A percentile compares a stretch with the other conserved stretches of the same genome.
Evolutionary conservation across 164 flowering plant species (phyloP).

Genomic region (Nymphaea thermarum): DNA sequence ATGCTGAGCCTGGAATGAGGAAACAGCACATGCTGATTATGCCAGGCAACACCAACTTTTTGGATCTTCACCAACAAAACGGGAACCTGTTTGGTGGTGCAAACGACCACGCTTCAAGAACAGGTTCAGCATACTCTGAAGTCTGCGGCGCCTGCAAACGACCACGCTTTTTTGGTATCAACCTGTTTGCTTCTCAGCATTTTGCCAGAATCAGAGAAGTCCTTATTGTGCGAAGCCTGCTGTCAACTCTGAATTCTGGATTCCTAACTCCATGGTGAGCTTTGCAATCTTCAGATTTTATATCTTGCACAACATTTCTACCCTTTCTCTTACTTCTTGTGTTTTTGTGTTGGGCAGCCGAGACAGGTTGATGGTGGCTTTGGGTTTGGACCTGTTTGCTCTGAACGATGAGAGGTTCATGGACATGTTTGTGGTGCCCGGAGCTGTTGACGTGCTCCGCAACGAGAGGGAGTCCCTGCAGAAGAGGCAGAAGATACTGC

Average conservation of each 20-base stretch:
- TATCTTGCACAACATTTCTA: not conserved
- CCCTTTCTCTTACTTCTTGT: not conserved
- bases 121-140: slow-evolving; percentile 71
- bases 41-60: slow-evolving; percentile 11
- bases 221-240: slow-evolving; percentile 76
- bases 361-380: slow-evolving; percentile 66
- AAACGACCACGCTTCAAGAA: slow-evolving; percentile 35
- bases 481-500: slow-evolving; percentile 83
- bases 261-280: slow-evolving; percentile 90
- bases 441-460: slow-evolving; percentile 65
- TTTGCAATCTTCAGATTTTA: not conserved
- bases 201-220: slow-evolving; percentile 93
- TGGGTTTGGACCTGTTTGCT: slow-evolving; percentile 85
- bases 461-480: slow-evolving; percentile 65
- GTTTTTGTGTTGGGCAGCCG: slow-evolving; percentile 31
- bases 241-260: slow-evolving; percentile 82
- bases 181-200: slow-evolving; percentile 90
- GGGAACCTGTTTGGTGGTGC: slow-evolving; percentile 41
- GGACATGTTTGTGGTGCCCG: slow-evolving; percentile 98
- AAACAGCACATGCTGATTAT: slow-evolving; percentile 50
- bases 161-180: too few relatives aligned
- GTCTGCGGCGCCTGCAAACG: slow-evolving; percentile 67
- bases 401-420: slow-evolving; percentile 86
- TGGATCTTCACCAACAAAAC: slow-evolving; percentile 30
- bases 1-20: slow-evolving; percentile 44